Evolutionary conservation across 352 stramenopile species (phyloP).

Genomic region (Globisporangium heterothallicum): DNA sequence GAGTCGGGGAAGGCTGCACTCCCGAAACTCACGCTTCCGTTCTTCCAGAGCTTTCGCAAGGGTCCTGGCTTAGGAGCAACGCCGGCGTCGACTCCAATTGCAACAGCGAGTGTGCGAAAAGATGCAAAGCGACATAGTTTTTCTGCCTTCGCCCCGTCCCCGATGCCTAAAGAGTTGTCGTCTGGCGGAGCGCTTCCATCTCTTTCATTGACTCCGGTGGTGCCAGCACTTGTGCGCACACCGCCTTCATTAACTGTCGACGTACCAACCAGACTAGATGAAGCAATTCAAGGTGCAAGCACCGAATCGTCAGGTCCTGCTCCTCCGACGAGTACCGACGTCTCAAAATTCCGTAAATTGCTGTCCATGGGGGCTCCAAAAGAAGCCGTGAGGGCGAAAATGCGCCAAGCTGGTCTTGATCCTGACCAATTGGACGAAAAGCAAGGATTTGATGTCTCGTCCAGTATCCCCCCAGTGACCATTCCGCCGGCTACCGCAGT

Average conservation of each 20-base stretch:
- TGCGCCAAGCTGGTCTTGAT: slow-evolving; percentile 61
- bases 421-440: slow-evolving; percentile 47
- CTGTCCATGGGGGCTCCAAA: slow-evolving; percentile 76
- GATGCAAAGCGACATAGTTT: slow-evolving; percentile 62
- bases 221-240: slow-evolving; percentile 2
- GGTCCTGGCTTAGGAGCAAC: slow-evolving; percentile 46
- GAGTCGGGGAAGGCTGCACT: not conserved
- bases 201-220: slow-evolving; percentile 17
- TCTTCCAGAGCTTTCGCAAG: slow-evolving; percentile 69
- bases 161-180: slow-evolving; percentile 8
- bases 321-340: slow-evolving; percentile 16
- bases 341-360: slow-evolving; percentile 91
- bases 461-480: slow-evolving; percentile 40
- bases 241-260: slow-evolving; percentile 7
- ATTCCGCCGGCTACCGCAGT: not conserved
- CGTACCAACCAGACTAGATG: slow-evolving; percentile 15
- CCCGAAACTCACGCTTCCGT: slow-evolving; percentile 52
- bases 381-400: slow-evolving; percentile 61
- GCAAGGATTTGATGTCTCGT: slow-evolving; percentile 38
- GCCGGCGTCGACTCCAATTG: slow-evolving; percentile 63
- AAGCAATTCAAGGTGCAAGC: not conserved
- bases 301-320: not conserved
- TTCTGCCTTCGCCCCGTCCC: slow-evolving; percentile 28
- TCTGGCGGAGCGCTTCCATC: slow-evolving; percentile 9
- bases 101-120: slow-evolving; percentile 63